Evolutionary conservation across 1,284 basidiomycete genomes (phyloP), one percentile per base, ranked within the genome.

Genomic region (Anthracocystis setariae): DNA sequence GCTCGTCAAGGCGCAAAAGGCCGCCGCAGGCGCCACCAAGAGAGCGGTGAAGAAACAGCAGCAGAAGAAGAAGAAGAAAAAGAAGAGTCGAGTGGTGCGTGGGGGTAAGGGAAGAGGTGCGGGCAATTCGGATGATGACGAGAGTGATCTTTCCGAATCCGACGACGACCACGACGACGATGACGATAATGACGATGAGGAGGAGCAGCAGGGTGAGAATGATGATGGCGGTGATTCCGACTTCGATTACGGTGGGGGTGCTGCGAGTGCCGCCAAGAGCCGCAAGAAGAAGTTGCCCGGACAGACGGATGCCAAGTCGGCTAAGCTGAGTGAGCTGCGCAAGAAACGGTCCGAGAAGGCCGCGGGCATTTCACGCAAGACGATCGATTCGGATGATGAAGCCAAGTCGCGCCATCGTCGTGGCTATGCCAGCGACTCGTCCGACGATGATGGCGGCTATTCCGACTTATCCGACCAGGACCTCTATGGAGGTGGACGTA

Each of bases 231-330:
- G 91, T 90, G 70, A 47, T 9, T 71, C 73, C 46, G 46, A 67
- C 63, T 25, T 32, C 17, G 15, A 55, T 17, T 46, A 68, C 32
- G 59, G 64, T 12, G 90, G 33, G 21, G 33, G 90, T 23, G 87
- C 89, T 84, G 90, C 92, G 67, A 87, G 89, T 27, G 87, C 88
- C 24, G 89, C 92, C 20, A 92, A 91, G 13, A 88, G 90, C 5
- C 91, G 91, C 1, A 92, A 91, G 78, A 91, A 93, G 84, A 94
- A 94, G 84, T 82, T 78, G 60, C 63, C 72, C 8, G 66, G 71
- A 10, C 46, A 59, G 42, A 63, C 70, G 5, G 65, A 75, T 39
- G 59, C 66, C 42, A 79, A 79, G 52, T 61, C 62, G 4, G 75
- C 77, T 9, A 74, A 72, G 44, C 60, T 80, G 5, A 56, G 49